Evolutionary conservation across 2,329 filamentous ascomycete species (phyloP).

Genomic region (Pochonia chlamydosporia): DNA sequence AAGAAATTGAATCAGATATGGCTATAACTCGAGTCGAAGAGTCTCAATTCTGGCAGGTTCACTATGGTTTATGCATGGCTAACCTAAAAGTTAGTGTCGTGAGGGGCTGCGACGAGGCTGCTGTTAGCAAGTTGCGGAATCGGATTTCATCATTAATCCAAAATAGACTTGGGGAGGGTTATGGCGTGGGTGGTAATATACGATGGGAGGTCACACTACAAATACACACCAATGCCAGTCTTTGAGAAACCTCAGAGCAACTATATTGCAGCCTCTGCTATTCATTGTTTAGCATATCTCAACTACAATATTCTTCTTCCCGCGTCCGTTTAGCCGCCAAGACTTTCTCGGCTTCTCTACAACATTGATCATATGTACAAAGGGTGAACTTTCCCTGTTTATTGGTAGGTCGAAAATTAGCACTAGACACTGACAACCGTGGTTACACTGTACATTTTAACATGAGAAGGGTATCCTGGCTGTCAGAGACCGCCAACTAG

Average conservation of each 20-base stretch:
- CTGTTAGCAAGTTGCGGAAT: constrained; percentile 66
- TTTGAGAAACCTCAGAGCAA: constrained; percentile 9
- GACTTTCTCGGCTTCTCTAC: too few relatives aligned
- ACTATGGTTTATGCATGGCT: constrained; percentile 94
- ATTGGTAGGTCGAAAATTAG: not conserved
- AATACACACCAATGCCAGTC: constrained; percentile 42
- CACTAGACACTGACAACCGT: not conserved
- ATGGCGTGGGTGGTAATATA: constrained; percentile 70
- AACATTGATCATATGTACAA: not conserved
- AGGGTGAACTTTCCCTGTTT: not conserved
- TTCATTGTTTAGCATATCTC: not conserved
- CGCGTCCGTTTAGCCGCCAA: too few relatives aligned
- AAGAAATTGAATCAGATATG: constrained; percentile 77
- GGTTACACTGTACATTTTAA: not conserved
- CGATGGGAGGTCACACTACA: constrained; percentile 94
- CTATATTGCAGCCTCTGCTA: not conserved
- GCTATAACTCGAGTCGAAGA: constrained; percentile 75
- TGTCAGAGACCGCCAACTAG: not conserved
- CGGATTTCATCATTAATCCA: constrained; percentile 74
- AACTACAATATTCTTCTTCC: too few relatives aligned
- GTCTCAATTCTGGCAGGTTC: constrained; percentile 96
- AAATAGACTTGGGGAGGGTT: constrained; percentile 81
- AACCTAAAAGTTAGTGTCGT: constrained; percentile 75
- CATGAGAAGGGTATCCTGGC: constrained; percentile 2
- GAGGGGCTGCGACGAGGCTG: constrained; percentile 60